Evolutionary conservation across 768 basidiomycete genomes (phyloP), one percentile per base, ranked within the genome.

Genomic region (Dentipellis fragilis): DNA sequence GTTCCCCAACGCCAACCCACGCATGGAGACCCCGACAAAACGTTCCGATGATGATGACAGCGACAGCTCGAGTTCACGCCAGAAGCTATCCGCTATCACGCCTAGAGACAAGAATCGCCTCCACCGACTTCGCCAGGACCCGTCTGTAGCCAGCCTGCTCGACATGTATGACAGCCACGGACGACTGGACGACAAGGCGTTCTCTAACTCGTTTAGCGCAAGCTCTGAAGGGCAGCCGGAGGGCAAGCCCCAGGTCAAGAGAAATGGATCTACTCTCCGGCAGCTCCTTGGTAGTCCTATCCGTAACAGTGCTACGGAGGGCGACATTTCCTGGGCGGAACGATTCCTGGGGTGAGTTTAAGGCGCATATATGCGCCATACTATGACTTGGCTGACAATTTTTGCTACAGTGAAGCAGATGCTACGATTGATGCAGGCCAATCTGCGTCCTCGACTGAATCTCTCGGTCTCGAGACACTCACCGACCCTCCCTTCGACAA

Each of bases 301-400:
- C 29, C 69, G 73, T 54, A 64, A 67, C n/a, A 73, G 73, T 59
- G 69, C 64, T 0, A 58, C 65, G 7, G 85, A 88, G 65, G 82
- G 87, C 7, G 87, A 90, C 61, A 88, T 91, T 54, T 89, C 87
- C 2, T 91, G 88, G 88, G 88, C 88, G 11, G 88, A 91, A 70
- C 77, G 79, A 45, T 83, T 80, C 67, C 72, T 89, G 53, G 78
- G 75, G 88, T 89, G 61, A 22, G 55, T 19, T 7, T 6, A 29
- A 29, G 29, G 29, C 29, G 29, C 29, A 29, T 29, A 29, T 6
- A 29, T 29, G 29, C 29, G 29, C 29, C 3, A 3, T 29, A 29
- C 6, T 3, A 29, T 6, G 29, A 29, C 29, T 29, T 29, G 3
- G 29, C 29, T 29, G 29, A 29, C 29, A 29, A 3, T 3, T 29